These are phyloP conservation scores for Trichoderma sp. DNA, from an alignment of 2,329 filamentous ascomycete species.

Conservation along the genomic window DNA sequence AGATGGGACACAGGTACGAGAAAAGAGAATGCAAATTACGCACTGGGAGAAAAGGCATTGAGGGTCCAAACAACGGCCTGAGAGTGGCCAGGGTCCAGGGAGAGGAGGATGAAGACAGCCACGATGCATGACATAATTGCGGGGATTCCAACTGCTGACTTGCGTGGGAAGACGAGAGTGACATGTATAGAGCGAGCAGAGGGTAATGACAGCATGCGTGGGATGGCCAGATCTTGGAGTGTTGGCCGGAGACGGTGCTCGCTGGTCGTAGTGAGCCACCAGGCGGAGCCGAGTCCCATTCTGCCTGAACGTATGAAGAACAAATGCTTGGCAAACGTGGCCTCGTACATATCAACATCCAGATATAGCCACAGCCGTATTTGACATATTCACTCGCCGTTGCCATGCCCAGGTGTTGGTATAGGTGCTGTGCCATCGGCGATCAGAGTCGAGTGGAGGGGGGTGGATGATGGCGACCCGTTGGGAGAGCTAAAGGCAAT, in stretches of 20 bases:
- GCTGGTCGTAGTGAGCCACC: constrained; percentile 22
- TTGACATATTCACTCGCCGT: neutral
- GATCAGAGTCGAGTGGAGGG: constrained; percentile 26
- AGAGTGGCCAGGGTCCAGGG: constrained; percentile 25
- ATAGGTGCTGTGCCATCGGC: constrained; percentile 13
- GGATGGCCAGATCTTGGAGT: constrained; percentile 21
- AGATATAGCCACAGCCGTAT: neutral
- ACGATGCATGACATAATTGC: constrained; percentile 54
- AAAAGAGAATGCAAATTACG: constrained; percentile 27
- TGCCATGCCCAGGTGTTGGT: constrained; percentile 11
- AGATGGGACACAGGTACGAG: constrained; percentile 19
- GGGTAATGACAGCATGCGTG: constrained; percentile 27
- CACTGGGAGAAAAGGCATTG: constrained; percentile 25
- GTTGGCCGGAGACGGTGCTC: constrained; percentile 11
- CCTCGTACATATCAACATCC: constrained; percentile 1
- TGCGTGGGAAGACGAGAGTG: constrained; percentile 24
- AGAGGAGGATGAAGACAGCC: constrained; percentile 24
- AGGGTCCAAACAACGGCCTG: constrained; percentile 23
- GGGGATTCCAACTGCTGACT: constrained; percentile 37
- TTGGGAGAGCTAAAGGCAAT: constrained; percentile 7
- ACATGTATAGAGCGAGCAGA: constrained; percentile 12
- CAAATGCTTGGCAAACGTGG: constrained; percentile 4
- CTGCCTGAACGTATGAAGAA: constrained; percentile 16
- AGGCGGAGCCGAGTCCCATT: constrained; percentile 25
- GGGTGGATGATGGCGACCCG: constrained; percentile 13